Conservation (phyloP, 176 grass and related monocot species). For the Urochloa ruziziensis region DNA sequence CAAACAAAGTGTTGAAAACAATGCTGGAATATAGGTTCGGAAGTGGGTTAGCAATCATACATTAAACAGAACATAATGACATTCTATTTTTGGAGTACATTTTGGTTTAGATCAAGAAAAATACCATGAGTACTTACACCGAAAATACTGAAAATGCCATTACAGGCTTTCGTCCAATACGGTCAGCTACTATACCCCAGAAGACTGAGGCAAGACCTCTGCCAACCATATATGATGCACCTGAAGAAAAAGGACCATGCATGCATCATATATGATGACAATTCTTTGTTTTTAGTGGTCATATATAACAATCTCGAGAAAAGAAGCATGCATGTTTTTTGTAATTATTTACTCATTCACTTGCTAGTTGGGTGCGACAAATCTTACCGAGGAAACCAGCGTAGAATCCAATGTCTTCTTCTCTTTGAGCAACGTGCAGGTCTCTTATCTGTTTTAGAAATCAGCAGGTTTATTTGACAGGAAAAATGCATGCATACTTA, state of each 20-base stretch:
- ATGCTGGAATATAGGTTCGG: conserved; percentile 15
- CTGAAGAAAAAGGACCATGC: background rate
- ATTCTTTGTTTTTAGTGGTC: no score
- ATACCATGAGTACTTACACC: conserved; percentile 45
- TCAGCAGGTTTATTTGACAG: background rate
- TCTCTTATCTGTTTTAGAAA: conserved; percentile 52
- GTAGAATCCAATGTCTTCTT: conserved; percentile 94
- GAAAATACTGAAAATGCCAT: conserved; percentile 59
- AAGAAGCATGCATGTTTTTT: background rate
- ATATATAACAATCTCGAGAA: no score
- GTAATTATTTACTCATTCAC: background rate
- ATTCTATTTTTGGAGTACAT: background rate
- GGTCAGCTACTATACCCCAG: conserved; percentile 78
- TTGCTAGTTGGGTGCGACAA: background rate
- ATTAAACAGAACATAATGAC: background rate
- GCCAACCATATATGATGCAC: conserved; percentile 78
- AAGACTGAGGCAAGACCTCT: conserved; percentile 65
- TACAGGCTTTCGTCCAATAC: conserved; percentile 73
- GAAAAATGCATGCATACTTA: background rate
- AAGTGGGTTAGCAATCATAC: background rate
- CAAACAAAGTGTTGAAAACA: conserved; percentile 60
- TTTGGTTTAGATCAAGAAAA: background rate
- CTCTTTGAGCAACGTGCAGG: conserved; percentile 56
- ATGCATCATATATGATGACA: background rate
- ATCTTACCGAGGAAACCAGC: conserved; percentile 83